Conservation (phyloP, 1,284 basidiomycete genomes). For the Somion occarium region DNA sequence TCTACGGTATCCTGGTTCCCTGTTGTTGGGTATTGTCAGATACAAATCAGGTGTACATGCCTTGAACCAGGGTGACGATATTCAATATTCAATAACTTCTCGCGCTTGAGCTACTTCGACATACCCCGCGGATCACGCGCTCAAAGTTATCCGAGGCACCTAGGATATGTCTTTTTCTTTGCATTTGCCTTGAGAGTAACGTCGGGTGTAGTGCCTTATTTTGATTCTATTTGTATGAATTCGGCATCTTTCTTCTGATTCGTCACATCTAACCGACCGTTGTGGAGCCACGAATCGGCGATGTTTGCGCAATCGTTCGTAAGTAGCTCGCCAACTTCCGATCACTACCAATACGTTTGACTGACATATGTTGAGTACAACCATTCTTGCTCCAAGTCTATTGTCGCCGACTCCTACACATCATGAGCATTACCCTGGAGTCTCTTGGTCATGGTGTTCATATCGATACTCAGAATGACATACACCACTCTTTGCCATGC, state of each 20-base stretch:
- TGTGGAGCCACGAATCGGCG: not conserved
- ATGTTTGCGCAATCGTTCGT: slow-evolving; percentile 1
- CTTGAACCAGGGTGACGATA: not conserved
- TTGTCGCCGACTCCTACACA: not conserved
- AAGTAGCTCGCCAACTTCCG: not conserved
- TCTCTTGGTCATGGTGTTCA: not conserved
- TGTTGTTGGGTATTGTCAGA: not conserved
- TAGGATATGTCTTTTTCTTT: not conserved
- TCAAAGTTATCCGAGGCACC: not conserved
- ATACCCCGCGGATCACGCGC: not conserved
- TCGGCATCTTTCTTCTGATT: not conserved
- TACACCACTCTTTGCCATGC: not conserved
- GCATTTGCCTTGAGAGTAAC: not conserved
- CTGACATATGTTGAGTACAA: not conserved
- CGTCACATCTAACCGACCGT: not conserved
- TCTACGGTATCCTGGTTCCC: not conserved
- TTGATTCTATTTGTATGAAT: not conserved
- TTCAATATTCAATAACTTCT: not conserved
- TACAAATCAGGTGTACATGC: not conserved
- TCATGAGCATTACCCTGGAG: not conserved
- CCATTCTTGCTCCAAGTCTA: not conserved
- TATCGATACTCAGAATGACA: not conserved
- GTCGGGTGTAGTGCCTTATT: not conserved
- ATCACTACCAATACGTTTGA: not conserved
- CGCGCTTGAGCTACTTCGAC: not conserved